These are phyloP conservation scores for Erysimum cheiri DNA, from an alignment of 441 rosid genomes.

Conservation along the genomic window DNA sequence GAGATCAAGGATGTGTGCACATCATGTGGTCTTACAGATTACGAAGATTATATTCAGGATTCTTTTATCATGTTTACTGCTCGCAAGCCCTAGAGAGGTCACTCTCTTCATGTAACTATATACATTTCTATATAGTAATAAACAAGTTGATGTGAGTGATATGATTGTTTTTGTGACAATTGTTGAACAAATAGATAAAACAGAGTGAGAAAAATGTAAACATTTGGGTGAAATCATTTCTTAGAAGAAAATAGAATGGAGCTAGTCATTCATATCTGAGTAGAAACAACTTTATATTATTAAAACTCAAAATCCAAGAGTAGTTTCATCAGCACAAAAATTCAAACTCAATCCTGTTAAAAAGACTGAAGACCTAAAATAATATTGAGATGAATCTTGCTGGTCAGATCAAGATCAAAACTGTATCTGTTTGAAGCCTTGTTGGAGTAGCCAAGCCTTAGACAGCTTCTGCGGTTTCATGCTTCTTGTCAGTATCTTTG, in stretches of 20 bases:
- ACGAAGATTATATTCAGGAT: conserved; percentile 58
- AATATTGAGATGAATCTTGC: conserved; percentile 26
- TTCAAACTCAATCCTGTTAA: conserved; percentile 1
- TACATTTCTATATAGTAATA: conserved; percentile 3
- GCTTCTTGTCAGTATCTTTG: conserved; percentile 30
- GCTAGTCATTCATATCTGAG: neutral
- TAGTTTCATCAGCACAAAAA: conserved; percentile 11
- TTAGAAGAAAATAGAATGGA: conserved; percentile 6
- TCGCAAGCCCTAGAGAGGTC: conserved; percentile 70
- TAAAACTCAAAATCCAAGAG: conserved; percentile 13
- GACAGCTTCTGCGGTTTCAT: conserved; percentile 39
- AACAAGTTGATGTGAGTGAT: conserved; percentile 15
- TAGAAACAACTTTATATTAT: neutral
- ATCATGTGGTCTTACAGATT: conserved; percentile 83
- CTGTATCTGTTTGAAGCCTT: conserved; percentile 32
- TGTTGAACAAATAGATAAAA: neutral
- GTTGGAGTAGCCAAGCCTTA: conserved; percentile 27
- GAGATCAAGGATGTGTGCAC: conserved; percentile 86
- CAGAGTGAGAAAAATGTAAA: neutral
- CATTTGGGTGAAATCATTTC: neutral
- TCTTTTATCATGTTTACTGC: conserved; percentile 91
- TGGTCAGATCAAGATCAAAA: conserved; percentile 41
- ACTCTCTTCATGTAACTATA: conserved; percentile 11
- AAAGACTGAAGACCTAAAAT: conserved; percentile 2
- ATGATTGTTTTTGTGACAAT: neutral